These are phyloP conservation scores for Botryotinia calthae DNA, from an alignment of 2,329 filamentous ascomycete species.

Conservation along the genomic window DNA sequence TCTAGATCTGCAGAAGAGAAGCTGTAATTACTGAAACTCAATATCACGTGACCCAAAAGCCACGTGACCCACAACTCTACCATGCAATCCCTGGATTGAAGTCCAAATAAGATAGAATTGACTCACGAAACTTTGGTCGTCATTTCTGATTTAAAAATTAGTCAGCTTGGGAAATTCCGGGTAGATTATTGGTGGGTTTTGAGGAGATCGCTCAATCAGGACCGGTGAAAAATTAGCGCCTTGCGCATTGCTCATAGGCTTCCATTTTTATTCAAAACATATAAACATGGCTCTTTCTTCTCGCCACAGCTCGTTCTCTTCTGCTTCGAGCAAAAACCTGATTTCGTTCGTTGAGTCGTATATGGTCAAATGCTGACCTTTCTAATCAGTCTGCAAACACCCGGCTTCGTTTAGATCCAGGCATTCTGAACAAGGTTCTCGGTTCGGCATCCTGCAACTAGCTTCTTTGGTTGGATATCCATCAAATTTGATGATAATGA, in stretches of 20 bases:
- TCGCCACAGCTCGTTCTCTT: not conserved
- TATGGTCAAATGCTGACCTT: not conserved
- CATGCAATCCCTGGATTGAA: no score
- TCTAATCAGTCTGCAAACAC: not conserved
- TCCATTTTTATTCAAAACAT: not conserved
- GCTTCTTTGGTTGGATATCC: not conserved
- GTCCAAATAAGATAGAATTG: not conserved
- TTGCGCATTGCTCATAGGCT: not conserved
- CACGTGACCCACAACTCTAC: no score
- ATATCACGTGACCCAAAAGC: no score
- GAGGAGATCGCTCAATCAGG: not conserved
- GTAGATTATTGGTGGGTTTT: not conserved
- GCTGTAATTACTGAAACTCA: no score
- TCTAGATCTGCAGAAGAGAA: no score
- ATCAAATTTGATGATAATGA: not conserved
- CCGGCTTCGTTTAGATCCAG: not conserved
- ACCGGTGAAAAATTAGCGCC: not conserved
- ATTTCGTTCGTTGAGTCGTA: not conserved
- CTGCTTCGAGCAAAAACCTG: not conserved
- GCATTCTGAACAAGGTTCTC: no score
- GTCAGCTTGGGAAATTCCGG: not conserved
- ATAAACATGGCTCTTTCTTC: not conserved
- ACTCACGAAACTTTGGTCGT: not conserved
- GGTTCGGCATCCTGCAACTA: not conserved
- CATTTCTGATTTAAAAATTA: not conserved